These are phyloP conservation scores for Imleria badia DNA, from an alignment of 768 basidiomycete species.

Conservation along the genomic window DNA sequence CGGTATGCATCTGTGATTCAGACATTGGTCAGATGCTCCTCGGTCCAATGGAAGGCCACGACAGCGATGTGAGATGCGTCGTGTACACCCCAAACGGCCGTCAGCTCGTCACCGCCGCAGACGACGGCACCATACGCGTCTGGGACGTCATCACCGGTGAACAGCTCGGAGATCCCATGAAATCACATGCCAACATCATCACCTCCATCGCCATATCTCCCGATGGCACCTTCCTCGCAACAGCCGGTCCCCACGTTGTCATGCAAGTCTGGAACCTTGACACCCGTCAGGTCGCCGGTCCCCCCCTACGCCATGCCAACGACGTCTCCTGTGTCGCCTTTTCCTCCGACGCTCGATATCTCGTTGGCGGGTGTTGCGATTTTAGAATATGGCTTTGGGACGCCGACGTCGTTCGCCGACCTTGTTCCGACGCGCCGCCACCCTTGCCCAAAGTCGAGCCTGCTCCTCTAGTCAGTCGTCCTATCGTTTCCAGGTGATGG, in stretches of 20 bases:
- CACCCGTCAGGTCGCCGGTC: slow-evolving; percentile 18
- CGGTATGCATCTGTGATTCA: slow-evolving; percentile 32
- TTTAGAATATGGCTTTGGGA: slow-evolving; percentile 32
- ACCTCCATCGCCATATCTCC: slow-evolving; percentile 34
- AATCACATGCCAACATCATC: slow-evolving; percentile 28
- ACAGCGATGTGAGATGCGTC: slow-evolving; percentile 31
- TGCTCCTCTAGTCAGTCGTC: slow-evolving; percentile 11
- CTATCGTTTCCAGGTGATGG: too few species aligned
- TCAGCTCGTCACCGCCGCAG: slow-evolving; percentile 27
- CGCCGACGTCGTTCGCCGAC: slow-evolving; percentile 19
- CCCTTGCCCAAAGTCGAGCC: slow-evolving; percentile 10
- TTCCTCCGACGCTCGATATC: slow-evolving; percentile 28
- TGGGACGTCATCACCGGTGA: slow-evolving; percentile 31
- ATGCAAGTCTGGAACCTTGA: slow-evolving; percentile 33
- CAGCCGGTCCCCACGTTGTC: slow-evolving; percentile 30
- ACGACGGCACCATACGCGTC: slow-evolving; percentile 32
- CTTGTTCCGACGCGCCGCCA: slow-evolving; percentile 9
- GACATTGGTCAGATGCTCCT: slow-evolving; percentile 38
- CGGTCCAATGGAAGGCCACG: slow-evolving; percentile 28
- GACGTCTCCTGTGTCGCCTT: slow-evolving; percentile 35
- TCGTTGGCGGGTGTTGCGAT: slow-evolving; percentile 29
- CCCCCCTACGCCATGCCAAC: slow-evolving; percentile 27
- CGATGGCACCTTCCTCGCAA: slow-evolving; percentile 31
- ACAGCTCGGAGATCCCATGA: slow-evolving; percentile 32
- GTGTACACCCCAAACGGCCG: slow-evolving; percentile 31